Base-by-base conservation (phyloP, 371 early-diverging fungal species). In the Dichotomocladium elegans region DNA sequence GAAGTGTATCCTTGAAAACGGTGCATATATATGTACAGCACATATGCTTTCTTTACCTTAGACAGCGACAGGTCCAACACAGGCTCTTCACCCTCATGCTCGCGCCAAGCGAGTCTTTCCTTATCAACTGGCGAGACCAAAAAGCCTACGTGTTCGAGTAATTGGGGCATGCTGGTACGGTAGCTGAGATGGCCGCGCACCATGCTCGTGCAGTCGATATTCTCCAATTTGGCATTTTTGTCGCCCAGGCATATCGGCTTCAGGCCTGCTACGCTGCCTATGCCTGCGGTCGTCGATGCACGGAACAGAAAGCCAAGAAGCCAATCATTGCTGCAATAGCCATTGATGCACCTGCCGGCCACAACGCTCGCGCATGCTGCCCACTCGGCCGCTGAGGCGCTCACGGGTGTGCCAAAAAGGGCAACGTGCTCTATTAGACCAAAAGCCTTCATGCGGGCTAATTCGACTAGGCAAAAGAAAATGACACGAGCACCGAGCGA, bases 401-500 rank as follows among this genome's bases (percentile, higher is more conserved):
- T 82, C 8, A 91, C 82, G 9, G 94, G 94, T 1, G 90, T 80
- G 11, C 96, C 96, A 77, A 94, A 93, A 9, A 95, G 49, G 52
- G 84, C 90, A 2, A 88, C 96, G 47, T 92, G 87, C 62, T 96
- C 95, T 1, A 97, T 83, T 29, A 97, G 66, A 5, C 94, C 95
- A 57, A 77, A 89, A 0, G 87, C 92, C 40, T 85, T 83, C 59
- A 89, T 53, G 28, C 85, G 68, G 21, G 92, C 91, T 26, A 97
- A 74, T 57, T 97, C 96, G 43, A 89, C 60, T 17, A 97, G 70
- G 60, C 94, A 90, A 58, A 89, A 91, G 61, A 91, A 94, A 27
- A 97, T 93, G 15, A 95, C 88, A 9, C 95, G 88, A 0, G 95
- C 95, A 14, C 96, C 98, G 4, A 96, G 79, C 4, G 94, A 94